These are phyloP conservation scores for Cercophora scortea DNA, from an alignment of 495 filamentous ascomycete genomes.

Conservation along the genomic window DNA sequence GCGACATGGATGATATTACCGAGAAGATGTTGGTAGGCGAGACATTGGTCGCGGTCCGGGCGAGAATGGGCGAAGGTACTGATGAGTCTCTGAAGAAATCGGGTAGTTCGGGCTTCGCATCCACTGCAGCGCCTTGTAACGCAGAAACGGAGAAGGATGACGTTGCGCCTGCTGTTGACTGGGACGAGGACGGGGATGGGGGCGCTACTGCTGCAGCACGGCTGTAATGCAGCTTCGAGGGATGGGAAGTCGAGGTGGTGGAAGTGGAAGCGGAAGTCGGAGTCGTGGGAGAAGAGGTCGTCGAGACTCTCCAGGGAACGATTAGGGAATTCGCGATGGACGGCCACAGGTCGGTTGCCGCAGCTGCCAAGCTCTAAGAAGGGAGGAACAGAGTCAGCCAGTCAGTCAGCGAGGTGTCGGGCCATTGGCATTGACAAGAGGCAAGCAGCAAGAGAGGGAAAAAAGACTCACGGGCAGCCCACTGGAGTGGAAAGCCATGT, in stretches of 20 bases:
- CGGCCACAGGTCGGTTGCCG: conserved; percentile 48
- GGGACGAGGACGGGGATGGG: too few relatives aligned
- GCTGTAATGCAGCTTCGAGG: too few relatives aligned
- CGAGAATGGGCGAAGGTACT: conserved; percentile 12
- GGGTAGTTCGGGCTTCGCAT: conserved; percentile 24
- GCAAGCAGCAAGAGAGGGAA: not conserved
- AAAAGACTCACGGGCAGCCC: conserved; percentile 30
- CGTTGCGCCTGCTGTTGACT: too few relatives aligned
- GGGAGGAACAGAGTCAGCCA: not conserved
- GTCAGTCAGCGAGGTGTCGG: too few relatives aligned
- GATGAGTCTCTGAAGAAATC: conserved; percentile 29
- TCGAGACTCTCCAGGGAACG: conserved; percentile 31
- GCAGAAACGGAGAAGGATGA: too few relatives aligned
- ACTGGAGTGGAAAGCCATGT: conserved; percentile 37
- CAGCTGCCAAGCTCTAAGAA: conserved; percentile 39
- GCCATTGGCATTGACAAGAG: too few relatives aligned
- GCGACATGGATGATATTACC: conserved; percentile 21
- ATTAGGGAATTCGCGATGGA: conserved; percentile 42
- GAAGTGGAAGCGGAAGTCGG: not conserved
- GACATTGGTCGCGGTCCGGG: conserved; percentile 9
- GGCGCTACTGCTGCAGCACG: not conserved
- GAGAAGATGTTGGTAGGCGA: conserved; percentile 17
- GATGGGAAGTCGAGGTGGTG: not conserved
- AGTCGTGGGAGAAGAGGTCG: not conserved
- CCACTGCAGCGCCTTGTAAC: not conserved